phyloP scores from a whole-genome alignment of 305 asterid species.

The Fraxinus baroniana region DNA sequence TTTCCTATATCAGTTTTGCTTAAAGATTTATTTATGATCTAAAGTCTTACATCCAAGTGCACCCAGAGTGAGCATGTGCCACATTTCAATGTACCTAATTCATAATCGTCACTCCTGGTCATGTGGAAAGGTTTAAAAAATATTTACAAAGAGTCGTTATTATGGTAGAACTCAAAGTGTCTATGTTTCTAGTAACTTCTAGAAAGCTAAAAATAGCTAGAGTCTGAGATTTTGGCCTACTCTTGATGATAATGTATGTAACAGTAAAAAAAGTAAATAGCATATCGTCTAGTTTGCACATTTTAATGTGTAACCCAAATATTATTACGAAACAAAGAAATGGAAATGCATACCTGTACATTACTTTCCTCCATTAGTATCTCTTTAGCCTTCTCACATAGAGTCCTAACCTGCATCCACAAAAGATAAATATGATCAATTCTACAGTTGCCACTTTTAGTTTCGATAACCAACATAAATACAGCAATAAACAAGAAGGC shows the following conservation, averaged over 20 bases:
- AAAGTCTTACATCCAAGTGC: not conserved
- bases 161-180: not conserved
- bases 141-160: not conserved
- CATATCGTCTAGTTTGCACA: not conserved
- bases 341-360: constrained; percentile 67
- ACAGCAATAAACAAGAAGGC: not conserved
- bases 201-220: not conserved
- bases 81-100: not conserved
- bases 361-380: constrained; percentile 87
- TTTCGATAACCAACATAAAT: not conserved
- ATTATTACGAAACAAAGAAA: not conserved
- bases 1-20: not conserved
- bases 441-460: not conserved
- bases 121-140: not conserved
- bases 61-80: not conserved
- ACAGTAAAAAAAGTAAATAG: not conserved
- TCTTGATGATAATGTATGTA: constrained; percentile 1
- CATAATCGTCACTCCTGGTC: not conserved
- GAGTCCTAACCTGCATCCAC: constrained; percentile 63
- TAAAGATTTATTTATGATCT: not conserved
- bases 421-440: constrained; percentile 25
- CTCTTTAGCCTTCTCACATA: constrained; percentile 93
- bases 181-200: not conserved
- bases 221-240: not conserved
- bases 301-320: not conserved